Evolutionary conservation across 176 grass and related monocot genomes (phyloP).

Genomic region (Hyparrhenia diplandra): DNA sequence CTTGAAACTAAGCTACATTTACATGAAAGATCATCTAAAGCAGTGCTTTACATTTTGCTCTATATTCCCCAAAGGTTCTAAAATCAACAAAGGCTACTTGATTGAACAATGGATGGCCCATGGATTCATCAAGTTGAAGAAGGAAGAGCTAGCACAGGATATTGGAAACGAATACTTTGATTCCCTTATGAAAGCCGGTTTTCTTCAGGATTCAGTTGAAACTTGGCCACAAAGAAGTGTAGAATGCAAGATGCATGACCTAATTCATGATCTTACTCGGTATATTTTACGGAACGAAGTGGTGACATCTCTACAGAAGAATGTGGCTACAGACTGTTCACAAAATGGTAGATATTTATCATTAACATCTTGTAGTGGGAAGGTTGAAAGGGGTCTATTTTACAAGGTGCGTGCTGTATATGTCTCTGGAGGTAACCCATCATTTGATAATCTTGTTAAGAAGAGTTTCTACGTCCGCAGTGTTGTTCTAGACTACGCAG

Average conservation of each 20-base stretch:
- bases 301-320: not conserved
- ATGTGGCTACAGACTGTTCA: not conserved
- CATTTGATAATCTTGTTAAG: not conserved
- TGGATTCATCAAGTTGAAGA: not conserved
- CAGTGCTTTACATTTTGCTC: not conserved
- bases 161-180: not conserved
- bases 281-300: not conserved
- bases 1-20: not conserved
- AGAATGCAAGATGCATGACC: not conserved
- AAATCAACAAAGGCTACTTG: not conserved
- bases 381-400: not conserved
- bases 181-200: not conserved
- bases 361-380: not conserved
- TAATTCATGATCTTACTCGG: not conserved
- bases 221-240: not conserved
- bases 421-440: not conserved
- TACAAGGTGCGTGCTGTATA: slow-evolving; percentile 6
- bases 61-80: not conserved
- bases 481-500: not conserved
- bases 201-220: not conserved
- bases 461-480: not conserved
- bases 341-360: not conserved
- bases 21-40: not conserved
- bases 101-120: not conserved
- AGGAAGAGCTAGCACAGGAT: not conserved